Evolutionary conservation across 2,329 filamentous ascomycete species (phyloP), one percentile per base, ranked within the genome.

Genomic region (Alternaria atra): DNA sequence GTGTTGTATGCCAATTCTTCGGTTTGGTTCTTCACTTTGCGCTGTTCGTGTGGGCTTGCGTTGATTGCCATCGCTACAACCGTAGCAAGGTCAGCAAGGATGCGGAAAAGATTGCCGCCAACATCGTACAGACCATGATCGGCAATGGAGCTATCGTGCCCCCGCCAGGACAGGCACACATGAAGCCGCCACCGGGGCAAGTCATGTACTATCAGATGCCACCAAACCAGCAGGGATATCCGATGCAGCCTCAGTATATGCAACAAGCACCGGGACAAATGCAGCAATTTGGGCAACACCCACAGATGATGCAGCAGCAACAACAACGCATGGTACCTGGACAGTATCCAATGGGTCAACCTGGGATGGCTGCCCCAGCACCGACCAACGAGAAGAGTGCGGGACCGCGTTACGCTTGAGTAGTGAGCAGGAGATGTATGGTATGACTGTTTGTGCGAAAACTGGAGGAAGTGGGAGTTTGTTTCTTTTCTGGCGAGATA

Each of bases 21-120:
- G 61, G 61, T 3, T 35, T 79, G 17, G 15, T 72, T 1, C 46
- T 78, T 39, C 77, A 80, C 51, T 71, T 80, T 50, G 63, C 62
- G 1, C 67, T 79, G 4, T 80, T 80, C 59, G 63, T 79, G 10
- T 79, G 77, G 75, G 78, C 77, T 1, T 80, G 78, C 34, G 71
- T 79, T 7, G 77, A 80, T 47, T 76, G 74, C 15, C 60, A 74
- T 44, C 57, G 55, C 5, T 52, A 73, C 27, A 73, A 72, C 10
- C 62, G 52, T n/a, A 47, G 53, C n/a, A 70, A 66, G 15, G 64
- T 69, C 0, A 65, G 63, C 57, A 76, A 69, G 27, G 73, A 76
- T 12, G 74, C 75, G 1, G 75, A 78, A 63, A 72, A 73, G 42
- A 20, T 76, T 17, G 76, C 75, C 1, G 71, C 73, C 1, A 66